Evolutionary conservation across 2,329 filamentous ascomycete species (phyloP).

Genomic region (Magnaporthiopsis incrustans): DNA sequence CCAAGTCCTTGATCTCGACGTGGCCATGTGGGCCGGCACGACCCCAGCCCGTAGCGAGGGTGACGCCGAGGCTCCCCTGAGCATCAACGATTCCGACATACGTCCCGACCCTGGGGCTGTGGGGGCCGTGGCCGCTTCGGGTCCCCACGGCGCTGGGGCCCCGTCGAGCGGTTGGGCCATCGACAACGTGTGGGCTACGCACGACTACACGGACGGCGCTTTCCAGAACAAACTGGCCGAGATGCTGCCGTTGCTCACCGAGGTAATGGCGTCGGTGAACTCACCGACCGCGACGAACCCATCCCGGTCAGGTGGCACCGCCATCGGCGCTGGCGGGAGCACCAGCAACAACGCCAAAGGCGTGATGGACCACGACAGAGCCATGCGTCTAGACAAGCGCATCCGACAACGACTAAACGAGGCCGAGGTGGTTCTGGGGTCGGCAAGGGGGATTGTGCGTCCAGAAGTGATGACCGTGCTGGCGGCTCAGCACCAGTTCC

Average conservation of each 20-base stretch:
- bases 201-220: conserved; percentile 13
- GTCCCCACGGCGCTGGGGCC: neutral
- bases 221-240: conserved; percentile 16
- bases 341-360: neutral
- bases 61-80: conserved; percentile 15
- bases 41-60: conserved; percentile 12
- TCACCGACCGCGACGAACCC: conserved; percentile 14
- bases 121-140: neutral
- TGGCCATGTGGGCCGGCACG: conserved; percentile 19
- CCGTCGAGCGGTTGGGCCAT: conserved; percentile 1
- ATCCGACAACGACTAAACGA: conserved; percentile 13
- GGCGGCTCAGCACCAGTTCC: conserved; percentile 13
- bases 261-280: conserved; percentile 16
- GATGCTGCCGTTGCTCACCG: conserved; percentile 14
- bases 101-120: conserved; percentile 6
- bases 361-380: conserved; percentile 25
- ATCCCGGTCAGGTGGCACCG: neutral
- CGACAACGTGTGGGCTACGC: neutral
- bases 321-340: neutral
- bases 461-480: neutral
- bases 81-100: conserved; percentile 14
- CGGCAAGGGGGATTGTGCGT: neutral
- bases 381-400: conserved; percentile 31
- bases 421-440: conserved; percentile 8
- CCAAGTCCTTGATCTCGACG: conserved; percentile 19